Evolutionary conservation across 1,284 basidiomycete genomes (phyloP).

Genomic region (Malassezia psittaci): DNA sequence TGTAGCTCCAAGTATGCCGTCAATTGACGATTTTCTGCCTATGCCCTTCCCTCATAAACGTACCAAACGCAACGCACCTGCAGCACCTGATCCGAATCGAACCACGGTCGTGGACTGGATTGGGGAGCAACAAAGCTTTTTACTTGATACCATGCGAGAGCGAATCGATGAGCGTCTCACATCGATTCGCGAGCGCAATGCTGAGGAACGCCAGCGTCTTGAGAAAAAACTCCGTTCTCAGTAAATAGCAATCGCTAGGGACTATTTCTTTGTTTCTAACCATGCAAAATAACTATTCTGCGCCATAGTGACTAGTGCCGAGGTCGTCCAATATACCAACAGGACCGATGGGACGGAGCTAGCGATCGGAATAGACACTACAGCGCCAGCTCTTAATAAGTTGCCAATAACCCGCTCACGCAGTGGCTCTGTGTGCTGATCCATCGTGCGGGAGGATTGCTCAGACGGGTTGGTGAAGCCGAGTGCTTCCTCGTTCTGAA

Average conservation of each 20-base stretch:
- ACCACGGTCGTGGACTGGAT: slow-evolving; percentile 16
- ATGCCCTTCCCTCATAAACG: slow-evolving; percentile 15
- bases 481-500: slow-evolving; percentile 10
- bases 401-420: slow-evolving; percentile 56
- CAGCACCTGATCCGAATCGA: slow-evolving; percentile 7
- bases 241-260: neutral
- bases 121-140: slow-evolving; percentile 10
- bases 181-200: slow-evolving; percentile 6
- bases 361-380: slow-evolving; percentile 66
- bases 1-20: neutral
- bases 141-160: slow-evolving; percentile 15
- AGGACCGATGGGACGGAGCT: slow-evolving; percentile 61
- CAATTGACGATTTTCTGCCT: slow-evolving; percentile 12
- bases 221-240: slow-evolving; percentile 13
- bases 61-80: neutral
- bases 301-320: slow-evolving; percentile 64
- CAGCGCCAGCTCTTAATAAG: slow-evolving; percentile 56
- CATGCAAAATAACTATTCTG: slow-evolving; percentile 61
- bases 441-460: neutral
- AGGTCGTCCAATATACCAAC: slow-evolving; percentile 71
- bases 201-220: slow-evolving; percentile 5
- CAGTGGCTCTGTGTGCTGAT: slow-evolving; percentile 20
- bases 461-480: slow-evolving; percentile 11
- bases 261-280: neutral
- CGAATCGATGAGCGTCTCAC: slow-evolving; percentile 9